Conservation (phyloP, 805 yeast species). For the Sungouiella thailandica region DNA sequence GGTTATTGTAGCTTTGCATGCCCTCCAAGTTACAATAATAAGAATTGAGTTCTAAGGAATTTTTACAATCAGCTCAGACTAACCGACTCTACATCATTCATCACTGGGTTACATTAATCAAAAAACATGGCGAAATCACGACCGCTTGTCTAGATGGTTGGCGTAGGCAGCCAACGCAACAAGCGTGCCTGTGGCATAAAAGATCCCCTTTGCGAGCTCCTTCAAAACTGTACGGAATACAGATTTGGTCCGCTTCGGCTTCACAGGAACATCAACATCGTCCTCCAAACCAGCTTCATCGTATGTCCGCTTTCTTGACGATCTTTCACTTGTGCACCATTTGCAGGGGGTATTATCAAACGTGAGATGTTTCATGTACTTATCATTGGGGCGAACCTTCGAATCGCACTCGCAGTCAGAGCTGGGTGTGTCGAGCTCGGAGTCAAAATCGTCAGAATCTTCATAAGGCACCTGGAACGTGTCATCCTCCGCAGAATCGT, state of each 20-base stretch:
- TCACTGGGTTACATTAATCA: too few relatives aligned
- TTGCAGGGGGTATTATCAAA: background rate
- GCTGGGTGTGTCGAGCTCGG: background rate
- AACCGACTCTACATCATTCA: too few relatives aligned
- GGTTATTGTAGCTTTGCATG: too few relatives aligned
- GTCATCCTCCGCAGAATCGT: slow-evolving; percentile 4
- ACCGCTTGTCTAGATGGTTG: slow-evolving; percentile 11
- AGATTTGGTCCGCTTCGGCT: slow-evolving; percentile 13
- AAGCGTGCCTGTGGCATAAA: slow-evolving; percentile 29
- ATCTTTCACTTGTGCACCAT: background rate
- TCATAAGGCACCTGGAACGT: slow-evolving; percentile 1
- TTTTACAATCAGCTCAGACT: too few relatives aligned
- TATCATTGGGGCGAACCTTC: too few relatives aligned
- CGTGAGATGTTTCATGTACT: too few relatives aligned
- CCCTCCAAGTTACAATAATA: too few relatives aligned
- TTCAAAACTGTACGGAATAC: slow-evolving; percentile 18
- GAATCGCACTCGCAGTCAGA: background rate
- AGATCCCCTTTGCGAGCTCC: slow-evolving; percentile 29
- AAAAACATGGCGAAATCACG: too few relatives aligned
- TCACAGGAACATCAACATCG: slow-evolving; percentile 5
- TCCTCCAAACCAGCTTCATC: slow-evolving; percentile 5
- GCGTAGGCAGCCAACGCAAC: slow-evolving; percentile 35
- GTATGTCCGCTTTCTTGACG: slow-evolving; percentile 5
- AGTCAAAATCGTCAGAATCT: background rate
- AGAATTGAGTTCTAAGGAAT: too few relatives aligned